Base-by-base conservation (phyloP, 2,329 filamentous ascomycete genomes). In the Penicillium verrucosum region DNA sequence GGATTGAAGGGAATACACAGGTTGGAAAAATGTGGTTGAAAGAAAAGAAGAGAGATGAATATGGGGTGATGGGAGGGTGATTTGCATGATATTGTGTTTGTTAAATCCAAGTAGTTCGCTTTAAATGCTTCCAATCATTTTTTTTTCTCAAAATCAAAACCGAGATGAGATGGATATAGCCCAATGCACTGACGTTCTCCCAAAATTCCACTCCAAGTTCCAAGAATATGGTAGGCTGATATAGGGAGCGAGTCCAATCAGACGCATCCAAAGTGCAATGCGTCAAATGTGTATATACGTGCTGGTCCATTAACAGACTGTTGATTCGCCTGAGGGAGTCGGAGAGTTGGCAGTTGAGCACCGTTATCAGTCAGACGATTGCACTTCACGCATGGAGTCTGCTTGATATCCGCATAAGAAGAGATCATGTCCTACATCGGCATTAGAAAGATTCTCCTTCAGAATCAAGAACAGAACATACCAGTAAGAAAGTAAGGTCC, bases 331-430 rank as follows among this genome's bases (percentile, higher is more conserved):
- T 67, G 68, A 12, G 61, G 59, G 27, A 66, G 68, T 45, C 76
- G 72, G 41, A 76, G 59, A n/a, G 69, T 65, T 4, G 76, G 76
- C 1, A 78, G 68, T 57, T 74, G 74, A 12, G 74, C 70, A n/a
- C 67, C 62, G 29, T 62, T 65, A 60, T 77, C 68, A 53, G 73
- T 71, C 54, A 78, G 64, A 18, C 67, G 70, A 40, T 61, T 63
- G 64, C 76, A 78, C 52, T 71, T 75, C 3, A 64, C 57, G 54
- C 76, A 78, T 16, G 71, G 66, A 2, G 68, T 73, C 30, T 71
- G 68, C 44, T 73, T 77, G 56, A 78, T 66, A 54, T 75, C 69
- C 12, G 70, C 60, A 60, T 77, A 78, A 21, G 76, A 75, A 29
- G 71, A 65, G 10, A 77, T 73, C 70, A 77, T 76, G 49, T 77